These are phyloP conservation scores for Mallotus japonicus DNA, from an alignment of 441 rosid species.

Conservation along the genomic window DNA sequence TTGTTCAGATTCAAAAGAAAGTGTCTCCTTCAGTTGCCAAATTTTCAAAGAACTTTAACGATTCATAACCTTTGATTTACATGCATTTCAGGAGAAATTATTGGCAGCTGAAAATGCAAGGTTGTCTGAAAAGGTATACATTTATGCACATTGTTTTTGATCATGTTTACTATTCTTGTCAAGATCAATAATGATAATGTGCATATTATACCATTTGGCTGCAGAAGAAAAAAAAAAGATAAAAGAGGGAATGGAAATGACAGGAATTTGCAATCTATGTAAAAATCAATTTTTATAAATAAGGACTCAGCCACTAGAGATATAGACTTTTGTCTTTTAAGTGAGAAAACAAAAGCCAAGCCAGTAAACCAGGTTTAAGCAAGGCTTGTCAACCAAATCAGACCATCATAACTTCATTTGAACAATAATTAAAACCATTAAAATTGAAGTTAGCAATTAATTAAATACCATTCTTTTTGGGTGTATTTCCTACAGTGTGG, in stretches of 20 bases:
- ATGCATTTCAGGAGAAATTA: conserved; percentile 54
- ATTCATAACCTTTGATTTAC: neutral
- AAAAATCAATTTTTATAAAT: too few species aligned
- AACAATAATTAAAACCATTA: neutral
- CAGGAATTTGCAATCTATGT: neutral
- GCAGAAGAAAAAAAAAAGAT: neutral
- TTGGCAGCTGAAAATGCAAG: conserved; percentile 60
- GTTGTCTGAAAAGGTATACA: conserved; percentile 57
- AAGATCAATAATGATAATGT: neutral
- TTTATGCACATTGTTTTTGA: neutral
- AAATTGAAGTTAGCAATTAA: neutral
- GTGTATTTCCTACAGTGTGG: conserved; percentile 30
- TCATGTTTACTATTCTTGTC: neutral
- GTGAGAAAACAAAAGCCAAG: neutral
- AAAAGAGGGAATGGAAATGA: neutral
- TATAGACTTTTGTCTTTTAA: neutral
- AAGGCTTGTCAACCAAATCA: neutral
- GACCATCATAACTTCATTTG: neutral
- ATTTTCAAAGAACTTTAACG: neutral
- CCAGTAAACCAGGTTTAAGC: neutral
- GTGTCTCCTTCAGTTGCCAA: neutral
- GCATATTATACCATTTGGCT: neutral
- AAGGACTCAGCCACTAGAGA: neutral
- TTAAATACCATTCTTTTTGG: neutral
- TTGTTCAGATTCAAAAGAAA: neutral